Evolutionary conservation across 768 basidiomycete genomes (phyloP), one percentile per base, ranked within the genome.

Genomic region (Calocera cornea): DNA sequence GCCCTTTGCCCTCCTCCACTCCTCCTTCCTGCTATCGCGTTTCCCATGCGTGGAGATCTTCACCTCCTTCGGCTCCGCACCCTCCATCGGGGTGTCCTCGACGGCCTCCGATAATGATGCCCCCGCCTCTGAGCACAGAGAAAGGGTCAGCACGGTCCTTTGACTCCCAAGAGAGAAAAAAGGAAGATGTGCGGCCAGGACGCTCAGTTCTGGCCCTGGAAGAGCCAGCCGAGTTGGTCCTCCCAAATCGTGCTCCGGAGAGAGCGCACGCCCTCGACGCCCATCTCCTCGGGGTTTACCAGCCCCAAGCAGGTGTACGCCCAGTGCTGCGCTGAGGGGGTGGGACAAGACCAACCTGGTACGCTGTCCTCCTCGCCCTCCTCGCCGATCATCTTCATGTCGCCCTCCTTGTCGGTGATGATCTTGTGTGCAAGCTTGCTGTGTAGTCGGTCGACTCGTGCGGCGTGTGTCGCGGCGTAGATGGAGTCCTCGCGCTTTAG

Each of bases 1-100:
- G 34, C 92, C 92, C 74, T 92, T 95, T 27, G 91, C 87, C 67
- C 78, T 78, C 74, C 91, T 80, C 92, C 92, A 95, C 70, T 85
- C 81, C 74, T 92, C 92, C 70, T 89, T 81, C 68, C 92, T 80
- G 63, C 89, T 88, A 64, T 81, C 79, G 34, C 91, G 84, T 1
- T 87, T 83, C 14, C 92, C 92, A 72, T 93, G 90, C 1, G 92
- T 95, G 10, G 92, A 93, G 69, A 93, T 80, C 24, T 77, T 77
- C 68, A 72, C 72, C 67, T 74, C 68, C 74, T 74, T 54, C 38
- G 72, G 66, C n/a, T 73, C 68, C 29, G 73, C 68, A 50, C 68
- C 72, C 64, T 90, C 87, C 44, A 86, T 73, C 65, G 79, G 78
- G 85, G 87, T 87, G 2, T 78, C 76, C 69, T 83, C 86, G 41